Evolutionary conservation across 2,329 filamentous ascomycete genomes (phyloP).

Genomic region (Pyrenophora tritici-repentis): DNA sequence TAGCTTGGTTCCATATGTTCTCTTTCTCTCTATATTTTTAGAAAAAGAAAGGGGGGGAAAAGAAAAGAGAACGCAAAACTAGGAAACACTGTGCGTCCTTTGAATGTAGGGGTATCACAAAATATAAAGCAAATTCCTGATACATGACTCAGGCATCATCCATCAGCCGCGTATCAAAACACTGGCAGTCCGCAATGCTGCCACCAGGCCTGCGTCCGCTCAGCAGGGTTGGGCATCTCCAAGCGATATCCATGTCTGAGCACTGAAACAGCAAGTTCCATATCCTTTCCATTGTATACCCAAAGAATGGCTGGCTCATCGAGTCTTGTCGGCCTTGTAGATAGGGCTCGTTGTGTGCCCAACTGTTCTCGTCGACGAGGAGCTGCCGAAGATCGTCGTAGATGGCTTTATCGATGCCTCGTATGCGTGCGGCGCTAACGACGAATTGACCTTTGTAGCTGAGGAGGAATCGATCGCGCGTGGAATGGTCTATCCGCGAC

Average conservation of each 20-base stretch:
- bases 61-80: not conserved
- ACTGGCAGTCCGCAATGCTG: conserved; percentile 35
- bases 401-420: conserved; percentile 41
- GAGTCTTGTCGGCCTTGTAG: conserved; percentile 30
- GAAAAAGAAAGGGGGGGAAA: not conserved
- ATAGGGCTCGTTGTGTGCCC: conserved; percentile 34
- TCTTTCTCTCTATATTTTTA: conserved; percentile 3
- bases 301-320: conserved; percentile 34
- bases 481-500: conserved; percentile 26
- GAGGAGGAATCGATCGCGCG: conserved; percentile 45
- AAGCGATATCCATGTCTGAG: conserved; percentile 30
- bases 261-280: conserved; percentile 41
- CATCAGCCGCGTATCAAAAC: conserved; percentile 28
- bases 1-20: too few species aligned
- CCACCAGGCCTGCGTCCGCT: conserved; percentile 34
- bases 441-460: conserved; percentile 57
- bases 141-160: not conserved
- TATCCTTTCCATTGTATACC: conserved; percentile 37
- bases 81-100: conserved; percentile 2
- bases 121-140: conserved; percentile 4
- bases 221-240: conserved; percentile 35
- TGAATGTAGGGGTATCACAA: conserved; percentile 12
- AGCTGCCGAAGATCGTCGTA: conserved; percentile 24
- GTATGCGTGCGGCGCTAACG: conserved; percentile 51
- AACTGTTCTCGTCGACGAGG: conserved; percentile 27